Evolutionary conservation across 352 stramenopile genomes (phyloP).

Genomic region (Phytophthora cactorum): DNA sequence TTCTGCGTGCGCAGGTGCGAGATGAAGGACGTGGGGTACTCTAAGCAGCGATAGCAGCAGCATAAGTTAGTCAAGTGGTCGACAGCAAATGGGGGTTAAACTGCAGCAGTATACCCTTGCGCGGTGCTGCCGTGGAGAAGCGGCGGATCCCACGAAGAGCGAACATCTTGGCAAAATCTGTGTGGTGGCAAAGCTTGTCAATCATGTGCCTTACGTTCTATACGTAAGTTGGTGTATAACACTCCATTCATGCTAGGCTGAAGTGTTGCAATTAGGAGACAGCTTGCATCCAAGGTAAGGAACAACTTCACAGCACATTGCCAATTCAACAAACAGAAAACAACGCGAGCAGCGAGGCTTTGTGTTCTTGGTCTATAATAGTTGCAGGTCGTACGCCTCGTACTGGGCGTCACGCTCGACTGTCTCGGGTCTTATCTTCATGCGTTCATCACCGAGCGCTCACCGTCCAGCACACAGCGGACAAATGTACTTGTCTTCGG

Average conservation of each 20-base stretch:
- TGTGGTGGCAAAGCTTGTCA: constrained; percentile 11
- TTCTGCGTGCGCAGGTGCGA: constrained; percentile 81
- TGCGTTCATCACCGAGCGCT: constrained; percentile 20
- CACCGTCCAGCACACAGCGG: constrained; percentile 73
- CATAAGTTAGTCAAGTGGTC: not conserved
- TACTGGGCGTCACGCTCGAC: not conserved
- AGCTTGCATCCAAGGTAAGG: no score
- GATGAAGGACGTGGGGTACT: constrained; percentile 86
- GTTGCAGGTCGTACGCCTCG: constrained; percentile 17
- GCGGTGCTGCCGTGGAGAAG: constrained; percentile 52
- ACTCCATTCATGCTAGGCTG: not conserved
- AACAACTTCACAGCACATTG: no score
- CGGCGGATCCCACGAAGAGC: constrained; percentile 42
- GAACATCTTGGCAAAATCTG: constrained; percentile 31
- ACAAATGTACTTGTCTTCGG: constrained; percentile 89
- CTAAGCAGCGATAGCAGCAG: constrained; percentile 23
- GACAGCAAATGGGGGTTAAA: not conserved
- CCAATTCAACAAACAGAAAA: not conserved
- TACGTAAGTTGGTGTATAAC: not conserved
- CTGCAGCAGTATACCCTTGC: constrained; percentile 37
- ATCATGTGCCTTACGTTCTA: not conserved
- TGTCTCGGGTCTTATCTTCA: constrained; percentile 7
- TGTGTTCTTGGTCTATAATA: constrained; percentile 32
- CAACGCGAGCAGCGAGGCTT: constrained; percentile 3
- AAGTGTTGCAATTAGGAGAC: not conserved